Percentiles rank a stretch among this genome's conserved stretches.
Evolutionary conservation across 1,284 basidiomycete genomes (phyloP).

Genomic region (Psilocybe mexicana): DNA sequence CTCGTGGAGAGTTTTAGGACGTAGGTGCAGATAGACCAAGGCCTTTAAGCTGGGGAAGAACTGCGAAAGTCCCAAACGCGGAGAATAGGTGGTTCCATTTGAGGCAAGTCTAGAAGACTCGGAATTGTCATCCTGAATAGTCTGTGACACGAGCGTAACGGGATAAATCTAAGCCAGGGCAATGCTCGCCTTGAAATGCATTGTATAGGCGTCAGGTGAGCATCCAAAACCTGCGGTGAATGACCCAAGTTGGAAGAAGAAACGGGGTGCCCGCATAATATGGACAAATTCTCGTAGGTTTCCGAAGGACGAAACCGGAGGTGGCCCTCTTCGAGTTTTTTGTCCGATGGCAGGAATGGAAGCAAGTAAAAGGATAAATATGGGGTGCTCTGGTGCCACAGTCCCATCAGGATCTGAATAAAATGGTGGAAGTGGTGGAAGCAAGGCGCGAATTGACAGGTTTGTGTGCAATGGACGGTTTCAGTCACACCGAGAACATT

Average conservation of each 20-base stretch:
- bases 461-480: neutral
- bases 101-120: neutral
- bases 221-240: neutral
- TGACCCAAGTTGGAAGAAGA: neutral
- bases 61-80: neutral
- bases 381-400: constrained; percentile 5
- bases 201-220: neutral
- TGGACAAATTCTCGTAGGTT: neutral
- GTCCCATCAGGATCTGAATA: constrained; percentile 1
- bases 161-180: neutral
- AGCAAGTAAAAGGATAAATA: constrained; percentile 1
- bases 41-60: neutral
- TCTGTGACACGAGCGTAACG: neutral
- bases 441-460: neutral
- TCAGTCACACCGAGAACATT: neutral
- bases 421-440: neutral
- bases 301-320: neutral
- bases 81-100: constrained; percentile 1
- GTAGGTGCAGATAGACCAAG: neutral
- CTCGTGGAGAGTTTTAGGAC: neutral
- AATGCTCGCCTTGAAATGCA: neutral
- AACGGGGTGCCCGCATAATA: neutral
- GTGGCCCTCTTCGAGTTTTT: neutral
- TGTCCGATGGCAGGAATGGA: constrained; percentile 4
- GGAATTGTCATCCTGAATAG: neutral